Evolutionary conservation across 2,329 filamentous ascomycete species (phyloP), one percentile per base, ranked within the genome.

Genomic region (Fusarium scirpi): DNA sequence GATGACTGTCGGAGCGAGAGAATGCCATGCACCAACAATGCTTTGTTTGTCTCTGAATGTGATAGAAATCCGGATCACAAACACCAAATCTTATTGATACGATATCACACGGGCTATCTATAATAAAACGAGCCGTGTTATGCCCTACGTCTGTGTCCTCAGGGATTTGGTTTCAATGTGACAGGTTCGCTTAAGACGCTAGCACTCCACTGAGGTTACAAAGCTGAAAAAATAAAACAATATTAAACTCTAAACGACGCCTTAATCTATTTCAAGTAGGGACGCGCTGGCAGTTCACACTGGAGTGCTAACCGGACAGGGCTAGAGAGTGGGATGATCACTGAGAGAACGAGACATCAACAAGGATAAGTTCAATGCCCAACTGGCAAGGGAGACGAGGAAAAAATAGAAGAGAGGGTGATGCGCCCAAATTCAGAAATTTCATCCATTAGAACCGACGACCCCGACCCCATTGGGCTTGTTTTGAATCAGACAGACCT

Each of bases 221-320:
- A 53, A 53, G 49, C 49, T 53, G 49, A 53, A 29, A 53, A 53
- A 41, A 53, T 53, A 43, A 34, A 27, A 53, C 24, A 43, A 41
- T 53, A 43, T 53, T 53, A 43, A 53, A 53, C 49, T 53, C 49
- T 53, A 53, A 52, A 53, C 24, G 49, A 53, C 38, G 49, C 34
- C 38, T 43, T 53, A 53, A 53, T 53, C 49, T 41, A 40, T 53
- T 41, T 53, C 49, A 22, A 41, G 49, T 38, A 53, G 49, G 49
- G 49, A 41, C n/a, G 49, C 34, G 34, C 18, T 43, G 49, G 34
- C 34, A 27, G 5, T 49, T 22, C 18, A 27, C 12, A 15, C 29
- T 15, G 8, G 4, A 22, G 43, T 20, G 15, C 43, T 38, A 56
- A 56, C 53, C 43, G 11, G 18, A 43, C 18, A 16, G 24, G 49